A percentile compares a stretch with the other conserved stretches of the same genome.
Conservation (phyloP, 257 asterid genomes). For the Paraleonurus japonicus region DNA sequence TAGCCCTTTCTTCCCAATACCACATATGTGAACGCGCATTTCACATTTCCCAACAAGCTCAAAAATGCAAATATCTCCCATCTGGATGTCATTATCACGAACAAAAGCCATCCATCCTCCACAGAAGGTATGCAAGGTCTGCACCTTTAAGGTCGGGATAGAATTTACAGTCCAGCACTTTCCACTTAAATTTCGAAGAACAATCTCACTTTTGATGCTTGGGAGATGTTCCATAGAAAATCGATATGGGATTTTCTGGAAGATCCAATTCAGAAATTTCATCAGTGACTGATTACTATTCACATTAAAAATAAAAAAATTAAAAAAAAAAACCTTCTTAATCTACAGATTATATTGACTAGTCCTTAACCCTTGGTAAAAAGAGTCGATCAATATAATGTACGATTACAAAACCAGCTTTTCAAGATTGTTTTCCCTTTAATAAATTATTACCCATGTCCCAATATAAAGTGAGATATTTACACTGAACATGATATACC, state of each 20-base stretch:
- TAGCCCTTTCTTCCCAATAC: constrained; percentile 55
- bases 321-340: too few species aligned
- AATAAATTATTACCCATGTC: constrained; percentile 5
- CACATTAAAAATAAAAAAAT: not conserved
- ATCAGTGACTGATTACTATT: constrained; percentile 21
- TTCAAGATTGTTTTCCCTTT: not conserved
- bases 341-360: not conserved
- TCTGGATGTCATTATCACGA: constrained; percentile 73
- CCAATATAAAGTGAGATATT: not conserved
- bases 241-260: constrained; percentile 83
- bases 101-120: constrained; percentile 99
- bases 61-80: constrained; percentile 95
- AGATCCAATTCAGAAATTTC: constrained; percentile 18
- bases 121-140: constrained; percentile 82
- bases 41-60: constrained; percentile 77
- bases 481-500: not conserved
- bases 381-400: not conserved
- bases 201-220: constrained; percentile 63
- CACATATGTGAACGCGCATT: constrained; percentile 83
- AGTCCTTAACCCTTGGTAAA: not conserved
- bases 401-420: not conserved
- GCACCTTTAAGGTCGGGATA: constrained; percentile 78
- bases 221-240: constrained; percentile 85
- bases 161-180: constrained; percentile 88
- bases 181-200: constrained; percentile 70